These are phyloP conservation scores for Vitis hybrid DNA, from an alignment of 177 flowering plant genomes.

Conservation along the genomic window DNA sequence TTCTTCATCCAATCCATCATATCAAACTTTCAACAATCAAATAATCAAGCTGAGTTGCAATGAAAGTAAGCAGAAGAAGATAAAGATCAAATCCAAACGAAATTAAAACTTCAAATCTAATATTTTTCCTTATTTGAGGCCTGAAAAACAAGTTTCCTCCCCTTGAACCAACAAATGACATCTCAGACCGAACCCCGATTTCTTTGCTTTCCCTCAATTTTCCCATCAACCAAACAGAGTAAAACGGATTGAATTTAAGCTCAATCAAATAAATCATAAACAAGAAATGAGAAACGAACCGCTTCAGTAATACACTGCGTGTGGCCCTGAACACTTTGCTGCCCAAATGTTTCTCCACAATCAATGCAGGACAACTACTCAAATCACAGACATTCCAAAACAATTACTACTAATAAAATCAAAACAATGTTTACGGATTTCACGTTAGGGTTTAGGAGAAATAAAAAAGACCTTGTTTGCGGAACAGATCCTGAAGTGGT, in stretches of 20 bases:
- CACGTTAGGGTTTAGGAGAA: background rate
- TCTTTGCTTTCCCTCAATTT: background rate
- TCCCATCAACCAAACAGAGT: background rate
- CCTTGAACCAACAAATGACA: no score
- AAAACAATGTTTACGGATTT: no score
- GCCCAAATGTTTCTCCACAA: slow-evolving; percentile 77
- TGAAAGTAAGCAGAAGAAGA: no score
- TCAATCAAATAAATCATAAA: background rate
- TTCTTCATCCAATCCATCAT: background rate
- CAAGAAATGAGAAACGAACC: slow-evolving; percentile 34
- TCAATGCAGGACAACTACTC: slow-evolving; percentile 90
- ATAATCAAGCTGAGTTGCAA: background rate
- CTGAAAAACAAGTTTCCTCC: no score
- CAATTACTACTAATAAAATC: background rate
- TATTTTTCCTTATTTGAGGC: no score
- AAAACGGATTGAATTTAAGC: background rate
- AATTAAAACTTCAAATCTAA: no score
- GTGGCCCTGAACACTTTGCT: slow-evolving; percentile 78
- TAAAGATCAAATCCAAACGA: no score
- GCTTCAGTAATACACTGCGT: slow-evolving; percentile 87
- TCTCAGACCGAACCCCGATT: background rate
- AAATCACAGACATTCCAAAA: background rate
- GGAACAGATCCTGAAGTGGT: slow-evolving; percentile 81
- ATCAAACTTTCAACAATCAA: background rate
- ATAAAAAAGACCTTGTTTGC: slow-evolving; percentile 58